Conservation (phyloP, 2,329 filamentous ascomycete genomes). For the Ceratocystiopsis minuta region DNA sequence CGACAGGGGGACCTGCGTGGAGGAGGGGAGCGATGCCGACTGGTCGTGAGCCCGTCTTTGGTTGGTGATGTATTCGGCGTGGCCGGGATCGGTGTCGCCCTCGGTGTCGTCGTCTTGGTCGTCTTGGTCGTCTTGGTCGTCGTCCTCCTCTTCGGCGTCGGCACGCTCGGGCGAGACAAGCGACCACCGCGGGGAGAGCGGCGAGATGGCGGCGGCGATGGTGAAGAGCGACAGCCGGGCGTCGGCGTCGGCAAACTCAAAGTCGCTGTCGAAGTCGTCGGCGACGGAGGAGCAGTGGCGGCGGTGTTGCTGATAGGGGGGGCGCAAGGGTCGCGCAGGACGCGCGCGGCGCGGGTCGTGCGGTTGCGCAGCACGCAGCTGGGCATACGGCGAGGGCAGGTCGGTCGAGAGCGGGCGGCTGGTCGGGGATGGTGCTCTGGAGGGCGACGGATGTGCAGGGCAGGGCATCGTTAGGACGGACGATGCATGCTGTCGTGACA, state of each 20-base stretch:
- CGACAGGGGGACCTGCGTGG: neutral
- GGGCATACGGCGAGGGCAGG: neutral
- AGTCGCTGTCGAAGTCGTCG: neutral
- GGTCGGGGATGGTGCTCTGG: too few species aligned
- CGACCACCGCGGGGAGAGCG: neutral
- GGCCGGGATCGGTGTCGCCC: neutral
- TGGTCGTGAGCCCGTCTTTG: too few species aligned
- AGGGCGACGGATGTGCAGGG: too few species aligned
- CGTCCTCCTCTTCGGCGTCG: too few species aligned
- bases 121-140: neutral
- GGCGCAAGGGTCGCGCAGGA: too few species aligned
- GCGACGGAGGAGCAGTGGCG: conserved; percentile 3
- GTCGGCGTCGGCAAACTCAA: neutral
- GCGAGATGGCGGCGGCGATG: neutral
- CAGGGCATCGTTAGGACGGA: too few species aligned
- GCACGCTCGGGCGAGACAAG: neutral
- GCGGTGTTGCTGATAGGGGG: neutral
- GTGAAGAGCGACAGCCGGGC: neutral
- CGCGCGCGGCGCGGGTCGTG: too few species aligned
- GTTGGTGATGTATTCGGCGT: too few species aligned
- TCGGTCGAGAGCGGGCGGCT: too few species aligned
- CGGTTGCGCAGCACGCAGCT: too few species aligned
- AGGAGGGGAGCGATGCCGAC: neutral
- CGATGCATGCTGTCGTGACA: too few species aligned
- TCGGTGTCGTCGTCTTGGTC: neutral